Conservation (phyloP, 352 stramenopile species). For the Globisporangium viniferum region DNA sequence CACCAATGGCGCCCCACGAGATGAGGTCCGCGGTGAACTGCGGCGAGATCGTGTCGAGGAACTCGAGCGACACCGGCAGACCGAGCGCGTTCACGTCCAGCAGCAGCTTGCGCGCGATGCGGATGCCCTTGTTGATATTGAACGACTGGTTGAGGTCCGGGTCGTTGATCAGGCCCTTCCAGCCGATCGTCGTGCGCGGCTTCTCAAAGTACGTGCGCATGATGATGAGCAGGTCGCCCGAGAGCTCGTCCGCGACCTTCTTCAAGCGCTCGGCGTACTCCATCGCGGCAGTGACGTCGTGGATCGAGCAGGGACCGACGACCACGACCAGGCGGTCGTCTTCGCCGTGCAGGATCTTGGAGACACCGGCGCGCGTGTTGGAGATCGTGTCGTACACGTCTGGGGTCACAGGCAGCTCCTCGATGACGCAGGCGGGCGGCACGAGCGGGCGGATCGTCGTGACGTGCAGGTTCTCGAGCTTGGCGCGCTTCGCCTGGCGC, state of each 20-base stretch:
- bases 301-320: slow-evolving; percentile 87
- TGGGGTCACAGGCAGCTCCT: slow-evolving; percentile 69
- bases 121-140: slow-evolving; percentile 89
- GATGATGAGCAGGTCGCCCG: slow-evolving; percentile 81
- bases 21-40: slow-evolving; percentile 79
- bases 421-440: slow-evolving; percentile 61
- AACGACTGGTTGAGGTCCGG: slow-evolving; percentile 86
- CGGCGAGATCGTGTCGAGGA: slow-evolving; percentile 80
- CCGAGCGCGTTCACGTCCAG: slow-evolving; percentile 80
- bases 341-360: slow-evolving; percentile 61
- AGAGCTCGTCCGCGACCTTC: slow-evolving; percentile 62
- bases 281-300: slow-evolving; percentile 81
- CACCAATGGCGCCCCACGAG: slow-evolving; percentile 81
- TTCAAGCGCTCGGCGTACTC: slow-evolving; percentile 73
- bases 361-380: slow-evolving; percentile 44
- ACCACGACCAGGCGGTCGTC: slow-evolving; percentile 84
- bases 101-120: slow-evolving; percentile 77
- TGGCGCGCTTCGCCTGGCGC: slow-evolving; percentile 53
- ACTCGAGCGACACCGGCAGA: slow-evolving; percentile 74
- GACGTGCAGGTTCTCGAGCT: slow-evolving; percentile 70
- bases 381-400: slow-evolving; percentile 68
- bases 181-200: slow-evolving; percentile 85
- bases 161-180: slow-evolving; percentile 91
- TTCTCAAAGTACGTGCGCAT: slow-evolving; percentile 93
- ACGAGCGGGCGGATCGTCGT: slow-evolving; percentile 69